Evolutionary conservation across 2,329 filamentous ascomycete genomes (phyloP).

Genomic region (Chaetomium sp.): DNA sequence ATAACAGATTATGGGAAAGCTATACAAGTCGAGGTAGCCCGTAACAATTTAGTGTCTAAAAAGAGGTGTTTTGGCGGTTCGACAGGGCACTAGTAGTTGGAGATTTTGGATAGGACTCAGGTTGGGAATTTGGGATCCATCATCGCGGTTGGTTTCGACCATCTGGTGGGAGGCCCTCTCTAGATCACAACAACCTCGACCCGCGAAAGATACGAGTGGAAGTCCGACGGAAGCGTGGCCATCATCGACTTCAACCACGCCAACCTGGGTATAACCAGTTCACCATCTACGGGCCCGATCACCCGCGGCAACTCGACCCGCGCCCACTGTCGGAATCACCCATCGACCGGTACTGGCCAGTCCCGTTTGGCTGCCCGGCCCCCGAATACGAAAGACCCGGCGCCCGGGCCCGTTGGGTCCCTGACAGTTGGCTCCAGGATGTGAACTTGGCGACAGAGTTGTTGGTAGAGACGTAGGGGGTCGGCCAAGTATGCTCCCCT

Average conservation of each 20-base stretch:
- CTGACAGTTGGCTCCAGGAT: neutral
- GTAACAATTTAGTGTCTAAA: too few species aligned
- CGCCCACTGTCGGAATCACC: neutral
- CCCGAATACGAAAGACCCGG: too few species aligned
- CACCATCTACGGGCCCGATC: neutral
- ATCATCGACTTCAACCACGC: constrained; percentile 13
- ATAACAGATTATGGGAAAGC: too few species aligned
- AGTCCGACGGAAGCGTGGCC: neutral
- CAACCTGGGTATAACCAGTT: neutral
- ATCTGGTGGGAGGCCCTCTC: neutral
- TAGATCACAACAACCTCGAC: neutral
- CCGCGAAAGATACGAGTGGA: constrained; percentile 9
- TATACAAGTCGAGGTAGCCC: too few species aligned
- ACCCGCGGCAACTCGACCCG: neutral
- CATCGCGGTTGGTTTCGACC: too few species aligned
- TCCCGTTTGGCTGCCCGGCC: neutral
- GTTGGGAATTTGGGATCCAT: too few species aligned
- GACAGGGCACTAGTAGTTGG: too few species aligned
- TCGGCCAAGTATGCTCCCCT: neutral
- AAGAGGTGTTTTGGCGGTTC: too few species aligned
- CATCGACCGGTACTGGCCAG: neutral
- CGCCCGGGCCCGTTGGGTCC: neutral
- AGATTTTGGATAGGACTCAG: too few species aligned
- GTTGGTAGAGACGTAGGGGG: constrained; percentile 3
- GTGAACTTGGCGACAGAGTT: neutral